Conservation (phyloP, 2,329 filamentous ascomycete genomes). For the Pleoardoris graminearum region DNA sequence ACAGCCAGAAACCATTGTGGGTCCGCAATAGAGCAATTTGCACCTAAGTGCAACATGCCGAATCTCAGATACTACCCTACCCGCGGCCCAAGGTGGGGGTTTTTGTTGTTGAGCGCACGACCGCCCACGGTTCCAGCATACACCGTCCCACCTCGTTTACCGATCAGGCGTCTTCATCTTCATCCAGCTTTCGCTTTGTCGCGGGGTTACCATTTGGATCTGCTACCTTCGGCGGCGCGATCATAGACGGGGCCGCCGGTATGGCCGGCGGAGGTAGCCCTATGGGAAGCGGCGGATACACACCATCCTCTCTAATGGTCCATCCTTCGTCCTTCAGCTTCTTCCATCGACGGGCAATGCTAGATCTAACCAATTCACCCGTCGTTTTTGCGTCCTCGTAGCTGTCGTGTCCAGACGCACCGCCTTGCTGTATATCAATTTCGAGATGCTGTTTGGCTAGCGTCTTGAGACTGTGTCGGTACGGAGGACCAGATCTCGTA, state of each 20-base stretch:
- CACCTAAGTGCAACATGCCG: background rate
- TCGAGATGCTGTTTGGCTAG: constrained; percentile 72
- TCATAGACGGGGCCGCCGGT: constrained; percentile 20
- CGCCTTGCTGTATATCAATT: constrained; percentile 76
- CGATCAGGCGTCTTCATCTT: constrained; percentile 2
- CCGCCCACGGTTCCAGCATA: background rate
- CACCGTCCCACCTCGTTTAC: background rate
- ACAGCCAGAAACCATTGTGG: background rate
- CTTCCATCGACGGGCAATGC: constrained; percentile 71
- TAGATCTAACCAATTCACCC: constrained; percentile 78
- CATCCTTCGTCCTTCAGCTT: constrained; percentile 69
- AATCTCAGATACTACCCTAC: background rate
- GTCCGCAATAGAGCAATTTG: too few relatives aligned
- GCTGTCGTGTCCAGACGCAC: constrained; percentile 77
- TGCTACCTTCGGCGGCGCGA: constrained; percentile 16
- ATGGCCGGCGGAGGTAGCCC: constrained; percentile 20
- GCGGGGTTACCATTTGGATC: constrained; percentile 13
- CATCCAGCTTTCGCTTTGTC: constrained; percentile 31
- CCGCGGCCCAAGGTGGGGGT: too few relatives aligned
- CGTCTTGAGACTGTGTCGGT: constrained; percentile 74
- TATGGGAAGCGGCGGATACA: constrained; percentile 35
- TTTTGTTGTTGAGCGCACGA: too few relatives aligned
- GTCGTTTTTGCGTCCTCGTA: constrained; percentile 89
- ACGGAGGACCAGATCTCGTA: constrained; percentile 74
- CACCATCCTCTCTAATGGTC: constrained; percentile 46